Evolutionary conservation across 1,284 basidiomycete genomes (phyloP), one percentile per base, ranked within the genome.

Genomic region (Ustilago cynodontis): DNA sequence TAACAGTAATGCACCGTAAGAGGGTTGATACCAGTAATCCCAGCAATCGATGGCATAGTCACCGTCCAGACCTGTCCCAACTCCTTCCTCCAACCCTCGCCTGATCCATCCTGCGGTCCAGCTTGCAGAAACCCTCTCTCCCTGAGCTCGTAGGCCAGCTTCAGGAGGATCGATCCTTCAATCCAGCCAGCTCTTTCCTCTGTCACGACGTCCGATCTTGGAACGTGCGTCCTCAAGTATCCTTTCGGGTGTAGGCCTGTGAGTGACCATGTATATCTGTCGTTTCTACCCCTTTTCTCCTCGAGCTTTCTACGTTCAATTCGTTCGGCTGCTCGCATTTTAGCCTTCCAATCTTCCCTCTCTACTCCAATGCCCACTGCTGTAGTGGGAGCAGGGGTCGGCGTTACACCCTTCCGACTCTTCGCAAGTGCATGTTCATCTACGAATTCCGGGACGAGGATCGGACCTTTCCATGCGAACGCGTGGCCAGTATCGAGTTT

Each of bases 1-100:
- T 93, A 93, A 80, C 90, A 90, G 78, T 90, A 93, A 84, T 92
- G 93, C 24, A 92, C 90, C 0, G 91, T 91, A 57, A 93, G 86
- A 0, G 93, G 92, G 70, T 93, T 93, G 76, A 93, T 91, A 0
- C 91, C 92, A 73, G 92, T 90, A 61, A 89, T 89, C 0, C 92
- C 92, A 29, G 91, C 69, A 58, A 91, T 89, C 55, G 89, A 90
- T 1, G 92, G 92, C 91, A 93, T 93, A 2, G 92, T 92, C 4
- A 77, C 65, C 13, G 74, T 74, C 81, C 79, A 81, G 8, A 78
- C 70, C 18, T 80, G 68, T 8, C 69, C 75, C 16, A 77, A 52
- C 18, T 77, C 70, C 8, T 53, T 22, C 18, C 55, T 37, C 70
- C 74, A 75, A 10, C 54, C 51, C 29, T 28, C 59, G 26, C 22